Evolutionary conservation across 768 basidiomycete genomes (phyloP), one percentile per base, ranked within the genome.

Genomic region (Tulasnella sp.): DNA sequence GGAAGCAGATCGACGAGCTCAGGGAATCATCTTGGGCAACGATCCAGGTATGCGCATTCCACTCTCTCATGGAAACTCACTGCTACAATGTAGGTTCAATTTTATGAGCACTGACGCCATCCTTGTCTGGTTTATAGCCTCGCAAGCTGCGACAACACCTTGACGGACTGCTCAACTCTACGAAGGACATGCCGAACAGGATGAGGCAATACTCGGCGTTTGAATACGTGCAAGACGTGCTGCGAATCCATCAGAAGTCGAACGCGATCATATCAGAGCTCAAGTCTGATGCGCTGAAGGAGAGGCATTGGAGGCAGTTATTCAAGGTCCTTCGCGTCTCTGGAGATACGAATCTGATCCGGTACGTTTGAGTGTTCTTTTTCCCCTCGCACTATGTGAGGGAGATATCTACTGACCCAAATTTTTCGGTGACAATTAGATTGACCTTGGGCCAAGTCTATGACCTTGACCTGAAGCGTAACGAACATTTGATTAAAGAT

Each of bases 201-300:
- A 99, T 98, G 96, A 81, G 96, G 54, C 96, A 99, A 69, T 99
- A 99, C 70, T 90, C 92, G 8, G 96, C 96, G 0, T 99, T 97
- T 68, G 96, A 98, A 75, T 93, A 89, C 69, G 92, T 98, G 1
- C 93, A 98, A 68, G 94, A 99, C 44, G 79, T 85, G 21, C 76
- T 99, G 55, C 80, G 86, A 46, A 81, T 83, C 11, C 75, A 92
- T 49, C 78, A 97, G 64, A 98, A 96, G 73, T 84, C 87, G 38
- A 98, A 99, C 69, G 69, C 83, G 0, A 74, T 96, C 63, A 78
- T 99, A n/a, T 83, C 83, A 15, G 96, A 99, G 71, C 75, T 99
- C 66, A 97, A 96, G 73, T 94, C 92, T 9, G 96, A 98, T 67
- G 93, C 93, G 3, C 72, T 99, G 67, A 91, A 97, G 72, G 96